Percentiles rank a stretch among this genome's conserved stretches.
phyloP scores from a whole-genome alignment of 306 rosid species.

The Citrullus mucosospermus region DNA sequence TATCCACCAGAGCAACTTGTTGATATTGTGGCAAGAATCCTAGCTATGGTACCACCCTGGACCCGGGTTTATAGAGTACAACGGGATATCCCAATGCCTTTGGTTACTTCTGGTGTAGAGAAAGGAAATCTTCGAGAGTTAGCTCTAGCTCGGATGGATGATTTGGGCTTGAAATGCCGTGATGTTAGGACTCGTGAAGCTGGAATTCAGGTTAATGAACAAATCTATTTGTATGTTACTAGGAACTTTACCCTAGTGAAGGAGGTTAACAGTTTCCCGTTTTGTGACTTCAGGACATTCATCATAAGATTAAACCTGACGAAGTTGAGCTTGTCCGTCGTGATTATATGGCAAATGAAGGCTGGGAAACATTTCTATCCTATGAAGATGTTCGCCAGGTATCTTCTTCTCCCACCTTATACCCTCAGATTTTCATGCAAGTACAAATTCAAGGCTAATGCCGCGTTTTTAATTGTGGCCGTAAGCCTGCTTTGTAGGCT shows the following conservation, averaged over 20 bases:
- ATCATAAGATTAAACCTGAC: conserved; percentile 85
- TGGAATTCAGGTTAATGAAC: conserved; percentile 71
- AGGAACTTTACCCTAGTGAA: background rate
- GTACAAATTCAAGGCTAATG: background rate
- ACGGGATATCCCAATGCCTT: conserved; percentile 97
- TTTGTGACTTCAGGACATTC: conserved; percentile 59
- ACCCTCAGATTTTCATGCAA: background rate
- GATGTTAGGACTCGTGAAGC: conserved; percentile 98
- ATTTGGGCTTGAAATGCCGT: conserved; percentile 89
- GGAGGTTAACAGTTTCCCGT: background rate
- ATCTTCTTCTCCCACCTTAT: conserved; percentile 4
- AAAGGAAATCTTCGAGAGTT: conserved; percentile 92
- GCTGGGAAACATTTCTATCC: conserved; percentile 96
- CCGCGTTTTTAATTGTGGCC: background rate
- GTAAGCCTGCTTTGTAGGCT: background rate
- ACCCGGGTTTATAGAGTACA: conserved; percentile 98
- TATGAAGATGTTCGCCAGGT: conserved; percentile 92
- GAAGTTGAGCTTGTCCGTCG: conserved; percentile 96
- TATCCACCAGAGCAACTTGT: conserved; percentile 98
- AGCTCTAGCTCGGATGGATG: conserved; percentile 96
- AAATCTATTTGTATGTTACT: background rate
- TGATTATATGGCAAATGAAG: conserved; percentile 84
- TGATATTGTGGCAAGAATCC: conserved; percentile 88
- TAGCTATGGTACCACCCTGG: conserved; percentile 98
- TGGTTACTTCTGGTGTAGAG: conserved; percentile 97